Evolutionary conservation across 1,139 yeast genomes (phyloP), one percentile per base, ranked within the genome.

Genomic region (Arxiozyma telluris): DNA sequence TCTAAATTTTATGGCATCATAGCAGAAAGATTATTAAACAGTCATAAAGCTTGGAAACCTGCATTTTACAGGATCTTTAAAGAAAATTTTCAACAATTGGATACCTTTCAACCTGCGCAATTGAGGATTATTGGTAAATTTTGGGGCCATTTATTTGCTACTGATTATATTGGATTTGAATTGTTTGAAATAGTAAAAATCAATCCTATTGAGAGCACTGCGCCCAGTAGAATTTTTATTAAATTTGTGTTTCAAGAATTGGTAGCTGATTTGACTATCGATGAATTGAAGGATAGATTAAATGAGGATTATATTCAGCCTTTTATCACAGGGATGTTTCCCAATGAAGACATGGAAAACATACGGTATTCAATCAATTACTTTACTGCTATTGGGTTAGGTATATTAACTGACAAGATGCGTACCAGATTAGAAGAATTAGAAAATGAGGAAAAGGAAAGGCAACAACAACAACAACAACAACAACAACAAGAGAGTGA

Each of bases 351-450:
- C 58, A 73, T 78, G 0, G 88, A 84, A n/a, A 76, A 83, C 55
- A 72, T 84, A 15, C 73, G 94, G 56, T 93, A 90, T 66, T 80
- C 96, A 1, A 89, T 91, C 66, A 93, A 93, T 65, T 93, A 78
- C 67, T 93, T 91, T 70, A 91, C 98, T 0, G 96, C 97, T 1
- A 89, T 93, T 60, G 96, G 96, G 0, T 69, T 91, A 53, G 98
- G 98, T 50, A 77, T 79, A 1, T 67, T 93, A 55, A 91, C 98
- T 0, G 96, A 89, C 50, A 79, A 73, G 12, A 86, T 90, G 95
- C 78, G 98, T 70, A 76, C 73, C 12, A 76, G 73, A 17, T 71
- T 87, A 42, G 41, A 53, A 1, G 50, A 53, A 5, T 43, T 59
- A 6, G 57, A 61, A 51, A 49, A 48, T 17, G 55, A 54, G 39